Percentiles rank a stretch among this genome's conserved stretches.
Conservation (phyloP, 2,329 filamentous ascomycete species). For the Hypoxylon sp. region DNA sequence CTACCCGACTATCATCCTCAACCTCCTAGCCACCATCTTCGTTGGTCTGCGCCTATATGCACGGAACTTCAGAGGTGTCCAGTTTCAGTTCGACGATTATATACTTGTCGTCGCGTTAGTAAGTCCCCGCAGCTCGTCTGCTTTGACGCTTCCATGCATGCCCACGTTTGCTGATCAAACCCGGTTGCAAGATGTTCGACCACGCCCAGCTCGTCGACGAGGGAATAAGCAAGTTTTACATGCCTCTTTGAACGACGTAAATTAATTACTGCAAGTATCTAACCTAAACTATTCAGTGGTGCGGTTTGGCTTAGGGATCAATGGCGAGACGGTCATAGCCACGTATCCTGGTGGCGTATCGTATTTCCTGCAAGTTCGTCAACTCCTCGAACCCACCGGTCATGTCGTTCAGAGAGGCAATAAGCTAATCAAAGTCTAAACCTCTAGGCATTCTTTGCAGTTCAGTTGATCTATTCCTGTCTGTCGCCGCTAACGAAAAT, state of each 20-base stretch:
- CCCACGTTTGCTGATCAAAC: background rate
- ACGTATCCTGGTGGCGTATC: constrained; percentile 13
- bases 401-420: too few species aligned
- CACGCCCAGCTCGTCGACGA: constrained; percentile 9
- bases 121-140: background rate
- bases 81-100: constrained; percentile 7
- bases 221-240: constrained; percentile 3
- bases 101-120: constrained; percentile 11
- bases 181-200: constrained; percentile 2
- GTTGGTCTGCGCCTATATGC: constrained; percentile 6
- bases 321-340: constrained; percentile 6
- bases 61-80: constrained; percentile 1
- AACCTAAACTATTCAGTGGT: constrained; percentile 5
- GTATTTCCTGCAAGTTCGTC: constrained; percentile 3
- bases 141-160: background rate
- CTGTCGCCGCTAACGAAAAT: constrained; percentile 10
- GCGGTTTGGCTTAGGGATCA: constrained; percentile 5
- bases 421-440: background rate
- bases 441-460: constrained; percentile 5
- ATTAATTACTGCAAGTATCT: background rate
- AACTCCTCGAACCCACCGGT: background rate
- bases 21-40: constrained; percentile 1
- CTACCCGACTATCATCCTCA: constrained; percentile 5
- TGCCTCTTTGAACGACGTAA: background rate
- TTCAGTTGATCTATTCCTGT: constrained; percentile 13